Evolutionary conservation across 2,329 filamentous ascomycete genomes (phyloP), one percentile per base, ranked within the genome.

Genomic region (Nemania serpens): DNA sequence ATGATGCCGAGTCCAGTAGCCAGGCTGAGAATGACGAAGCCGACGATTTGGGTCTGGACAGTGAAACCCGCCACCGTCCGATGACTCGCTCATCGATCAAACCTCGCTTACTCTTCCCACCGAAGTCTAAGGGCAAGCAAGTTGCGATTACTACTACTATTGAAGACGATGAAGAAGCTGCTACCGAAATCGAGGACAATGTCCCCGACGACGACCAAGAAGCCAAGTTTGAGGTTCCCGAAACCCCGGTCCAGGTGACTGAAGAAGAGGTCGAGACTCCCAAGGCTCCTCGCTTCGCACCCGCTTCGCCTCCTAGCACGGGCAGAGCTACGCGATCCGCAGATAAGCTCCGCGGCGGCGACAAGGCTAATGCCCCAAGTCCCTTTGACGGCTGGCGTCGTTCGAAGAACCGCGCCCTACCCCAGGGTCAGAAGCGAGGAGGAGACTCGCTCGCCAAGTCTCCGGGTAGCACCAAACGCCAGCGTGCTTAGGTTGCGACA

Each of bases 341-440:
- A 47, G 81, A 82, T 70, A 85, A 83, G 76, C 77, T 82, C 56
- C 67, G 71, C 33, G 75, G 77, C 3, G 76, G 77, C 12, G 64
- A 71, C 11, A 67, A 61, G 72, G 72, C 60, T 70, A 77, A 61
- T 61, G 68, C 61, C 70, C 78, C 77, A 59, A 87, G 83, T 68
- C 86, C 85, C 2, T 91, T 91, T 68, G 87, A 90, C 68, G 80
- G 80, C 41, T 92, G 88, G 88, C 83, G 80, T 64, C 85, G 88
- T 59, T 85, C 84, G 68, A 91, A 91, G 79, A 77, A 75, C 68
- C 71, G 77, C 74, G 65, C 75, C 67, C 70, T 73, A n/a, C 68
- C 72, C 34, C 74, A 74, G 62, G 77, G 78, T 62, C 78, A 72
- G 62, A 84, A 81, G 75, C 78, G 77, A 63, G 70, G 75, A 41